Percentiles rank a stretch among this genome's conserved stretches.
Conservation (phyloP, 495 filamentous ascomycete species). For the Penicillium canariense region DNA sequence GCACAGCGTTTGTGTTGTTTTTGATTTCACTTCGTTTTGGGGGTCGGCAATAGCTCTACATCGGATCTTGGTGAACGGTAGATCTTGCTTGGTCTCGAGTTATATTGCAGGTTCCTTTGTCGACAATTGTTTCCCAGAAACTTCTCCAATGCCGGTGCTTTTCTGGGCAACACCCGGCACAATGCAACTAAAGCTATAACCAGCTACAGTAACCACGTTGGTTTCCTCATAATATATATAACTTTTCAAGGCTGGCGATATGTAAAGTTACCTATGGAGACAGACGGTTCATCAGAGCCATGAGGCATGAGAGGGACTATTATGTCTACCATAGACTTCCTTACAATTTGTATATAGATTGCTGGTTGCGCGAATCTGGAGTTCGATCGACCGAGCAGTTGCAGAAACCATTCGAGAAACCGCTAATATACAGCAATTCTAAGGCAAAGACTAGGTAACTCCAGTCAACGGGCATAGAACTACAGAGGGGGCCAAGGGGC, state of each 20-base stretch:
- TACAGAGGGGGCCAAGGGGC: slow-evolving; percentile 22
- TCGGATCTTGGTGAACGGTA: neutral
- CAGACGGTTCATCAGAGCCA: neutral
- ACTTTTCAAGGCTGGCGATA: too few species aligned
- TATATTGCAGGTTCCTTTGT: slow-evolving; percentile 3
- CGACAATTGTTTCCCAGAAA: neutral
- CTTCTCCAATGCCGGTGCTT: slow-evolving; percentile 1
- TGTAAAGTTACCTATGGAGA: neutral
- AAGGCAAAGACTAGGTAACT: slow-evolving; percentile 23
- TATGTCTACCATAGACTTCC: neutral
- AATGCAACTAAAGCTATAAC: too few species aligned
- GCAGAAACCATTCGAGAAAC: slow-evolving; percentile 4
- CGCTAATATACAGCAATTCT: slow-evolving; percentile 41
- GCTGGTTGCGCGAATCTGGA: neutral
- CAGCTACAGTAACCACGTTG: too few species aligned
- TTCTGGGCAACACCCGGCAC: neutral
- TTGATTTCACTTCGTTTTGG: slow-evolving; percentile 3
- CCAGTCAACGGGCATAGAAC: slow-evolving; percentile 18
- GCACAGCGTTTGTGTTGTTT: slow-evolving; percentile 6
- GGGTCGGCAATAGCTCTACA: neutral
- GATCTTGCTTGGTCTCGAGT: neutral
- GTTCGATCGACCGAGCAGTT: neutral
- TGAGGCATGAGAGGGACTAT: neutral
- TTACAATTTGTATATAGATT: neutral
- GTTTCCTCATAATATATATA: too few species aligned